phyloP scores from a whole-genome alignment of 2,329 filamentous ascomycete species.

The Hymenoscyphus fraxineus region DNA sequence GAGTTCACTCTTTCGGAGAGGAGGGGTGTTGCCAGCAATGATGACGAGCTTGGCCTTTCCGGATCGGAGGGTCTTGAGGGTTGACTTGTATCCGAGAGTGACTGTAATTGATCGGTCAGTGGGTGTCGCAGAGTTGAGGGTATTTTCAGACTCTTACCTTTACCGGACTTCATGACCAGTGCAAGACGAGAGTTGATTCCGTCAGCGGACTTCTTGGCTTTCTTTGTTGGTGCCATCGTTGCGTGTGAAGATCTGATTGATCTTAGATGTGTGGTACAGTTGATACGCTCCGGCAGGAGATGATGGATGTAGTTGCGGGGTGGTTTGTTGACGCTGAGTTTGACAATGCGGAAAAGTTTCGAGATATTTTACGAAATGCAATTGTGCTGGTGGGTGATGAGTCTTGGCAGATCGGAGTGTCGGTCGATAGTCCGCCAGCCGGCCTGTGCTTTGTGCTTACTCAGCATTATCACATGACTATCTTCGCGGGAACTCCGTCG shows the following conservation, averaged over 20 bases:
- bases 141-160: constrained; percentile 40
- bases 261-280: constrained; percentile 27
- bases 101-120: constrained; percentile 46
- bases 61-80: constrained; percentile 82
- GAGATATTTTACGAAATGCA: constrained; percentile 56
- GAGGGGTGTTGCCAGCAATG: constrained; percentile 93
- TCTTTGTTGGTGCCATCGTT: constrained; percentile 52
- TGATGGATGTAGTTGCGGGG: background rate
- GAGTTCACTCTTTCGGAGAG: constrained; percentile 95
- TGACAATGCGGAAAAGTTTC: constrained; percentile 17
- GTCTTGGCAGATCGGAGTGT: background rate
- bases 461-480: background rate
- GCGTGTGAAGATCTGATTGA: constrained; percentile 35
- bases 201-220: constrained; percentile 82
- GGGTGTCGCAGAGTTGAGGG: background rate
- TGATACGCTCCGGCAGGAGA: constrained; percentile 38
- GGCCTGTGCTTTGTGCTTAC: no score
- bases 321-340: constrained; percentile 9
- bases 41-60: constrained; percentile 99
- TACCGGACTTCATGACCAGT: constrained; percentile 63
- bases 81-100: constrained; percentile 86
- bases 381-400: constrained; percentile 34
- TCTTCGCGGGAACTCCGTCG: background rate
- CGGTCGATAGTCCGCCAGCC: background rate
- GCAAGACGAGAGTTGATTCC: constrained; percentile 62